Percentiles rank a stretch among this genome's conserved stretches.
phyloP scores from a whole-genome alignment of 345 rosid genomes.

The Melaleuca quinquenervia region DNA sequence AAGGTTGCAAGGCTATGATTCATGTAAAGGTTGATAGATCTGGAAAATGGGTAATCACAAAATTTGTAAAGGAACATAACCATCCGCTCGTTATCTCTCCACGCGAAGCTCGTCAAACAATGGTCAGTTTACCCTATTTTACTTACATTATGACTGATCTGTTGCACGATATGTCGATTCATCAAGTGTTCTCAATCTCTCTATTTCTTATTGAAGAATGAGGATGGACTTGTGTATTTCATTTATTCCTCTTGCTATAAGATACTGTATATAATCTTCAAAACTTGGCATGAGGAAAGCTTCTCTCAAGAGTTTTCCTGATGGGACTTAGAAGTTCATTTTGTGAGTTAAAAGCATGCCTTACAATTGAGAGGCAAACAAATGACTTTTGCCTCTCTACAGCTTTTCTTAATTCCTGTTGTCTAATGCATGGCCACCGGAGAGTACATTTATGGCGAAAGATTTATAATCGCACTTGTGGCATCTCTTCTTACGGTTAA shows the following conservation, averaged over 20 bases:
- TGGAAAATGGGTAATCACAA: constrained; percentile 81
- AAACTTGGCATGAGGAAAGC: background rate
- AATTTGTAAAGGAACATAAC: constrained; percentile 76
- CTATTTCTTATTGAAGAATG: background rate
- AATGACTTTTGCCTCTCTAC: background rate
- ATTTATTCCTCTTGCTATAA: background rate
- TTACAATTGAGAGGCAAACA: background rate
- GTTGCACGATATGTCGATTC: background rate
- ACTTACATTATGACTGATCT: background rate
- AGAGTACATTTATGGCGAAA: background rate
- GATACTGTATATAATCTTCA: background rate
- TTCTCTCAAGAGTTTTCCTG: background rate
- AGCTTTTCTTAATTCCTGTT: background rate
- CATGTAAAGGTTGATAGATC: constrained; percentile 67
- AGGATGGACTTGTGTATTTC: background rate
- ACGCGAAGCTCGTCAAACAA: constrained; percentile 73
- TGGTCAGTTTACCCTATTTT: constrained; percentile 29
- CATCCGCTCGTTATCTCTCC: constrained; percentile 71
- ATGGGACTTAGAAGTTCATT: background rate
- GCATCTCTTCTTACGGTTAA: background rate
- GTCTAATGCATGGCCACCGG: background rate
- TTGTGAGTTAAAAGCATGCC: background rate
- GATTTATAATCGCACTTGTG: background rate
- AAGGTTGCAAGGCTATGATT: constrained; percentile 92
- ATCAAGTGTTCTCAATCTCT: background rate